These are phyloP conservation scores for Rubroboletus satanas DNA, from an alignment of 768 basidiomycete genomes.

Conservation along the genomic window DNA sequence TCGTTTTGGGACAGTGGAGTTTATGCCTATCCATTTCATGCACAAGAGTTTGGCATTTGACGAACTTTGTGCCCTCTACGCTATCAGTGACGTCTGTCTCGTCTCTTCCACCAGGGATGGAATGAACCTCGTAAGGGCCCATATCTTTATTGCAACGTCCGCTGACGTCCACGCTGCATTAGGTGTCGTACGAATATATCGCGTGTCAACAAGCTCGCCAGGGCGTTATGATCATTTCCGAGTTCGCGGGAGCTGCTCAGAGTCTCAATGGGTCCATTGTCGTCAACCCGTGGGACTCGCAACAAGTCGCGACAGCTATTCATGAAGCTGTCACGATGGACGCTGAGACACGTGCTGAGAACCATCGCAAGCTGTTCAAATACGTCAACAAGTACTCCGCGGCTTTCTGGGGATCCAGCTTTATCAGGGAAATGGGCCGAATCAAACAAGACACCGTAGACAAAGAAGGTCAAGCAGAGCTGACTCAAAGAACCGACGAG, in stretches of 20 bases:
- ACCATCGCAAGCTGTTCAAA: constrained; percentile 93
- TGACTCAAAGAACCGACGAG: constrained; percentile 34
- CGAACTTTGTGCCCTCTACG: constrained; percentile 96
- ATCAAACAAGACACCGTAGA: constrained; percentile 42
- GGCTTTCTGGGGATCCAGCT: constrained; percentile 88
- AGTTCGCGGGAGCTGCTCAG: constrained; percentile 97
- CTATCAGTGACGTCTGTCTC: constrained; percentile 92
- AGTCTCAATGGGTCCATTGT: constrained; percentile 93
- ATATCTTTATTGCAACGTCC: constrained; percentile 2
- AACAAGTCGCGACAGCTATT: constrained; percentile 96
- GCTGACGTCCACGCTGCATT: constrained; percentile 8
- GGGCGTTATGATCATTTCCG: constrained; percentile 96
- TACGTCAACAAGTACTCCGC: constrained; percentile 95
- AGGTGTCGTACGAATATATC: constrained; percentile 99
- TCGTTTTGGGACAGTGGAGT: constrained; percentile 97
- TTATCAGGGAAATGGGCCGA: constrained; percentile 79
- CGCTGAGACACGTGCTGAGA: constrained; percentile 75
- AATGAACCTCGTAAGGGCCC: constrained; percentile 85
- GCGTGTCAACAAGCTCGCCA: constrained; percentile 91
- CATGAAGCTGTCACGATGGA: constrained; percentile 93
- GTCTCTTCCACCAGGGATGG: constrained; percentile 95
- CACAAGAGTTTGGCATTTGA: constrained; percentile 92
- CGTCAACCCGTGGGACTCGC: constrained; percentile 99
- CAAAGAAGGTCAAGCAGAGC: constrained; percentile 34
- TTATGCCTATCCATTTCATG: constrained; percentile 99